Conservation (phyloP, 495 filamentous ascomycete genomes). For the Daldinia caldariorum region DNA sequence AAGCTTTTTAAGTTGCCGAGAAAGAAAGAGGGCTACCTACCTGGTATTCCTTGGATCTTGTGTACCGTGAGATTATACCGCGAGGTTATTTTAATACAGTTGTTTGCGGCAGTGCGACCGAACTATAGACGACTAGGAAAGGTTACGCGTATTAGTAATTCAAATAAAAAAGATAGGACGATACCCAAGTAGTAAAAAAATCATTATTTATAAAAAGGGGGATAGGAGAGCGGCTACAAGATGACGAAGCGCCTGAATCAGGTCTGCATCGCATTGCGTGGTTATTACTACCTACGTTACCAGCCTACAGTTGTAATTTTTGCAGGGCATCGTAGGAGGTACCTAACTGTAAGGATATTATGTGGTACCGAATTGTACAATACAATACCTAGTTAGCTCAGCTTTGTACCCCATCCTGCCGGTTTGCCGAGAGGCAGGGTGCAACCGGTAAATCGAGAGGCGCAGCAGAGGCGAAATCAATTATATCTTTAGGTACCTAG, state of each 20-base stretch:
- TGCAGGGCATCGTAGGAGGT: background rate
- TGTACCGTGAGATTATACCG: too few species aligned
- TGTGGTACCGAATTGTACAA: too few species aligned
- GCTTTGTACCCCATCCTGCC: constrained; percentile 1
- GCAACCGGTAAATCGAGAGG: background rate
- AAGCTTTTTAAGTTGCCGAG: background rate
- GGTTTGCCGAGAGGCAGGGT: constrained; percentile 15
- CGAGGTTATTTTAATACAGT: background rate
- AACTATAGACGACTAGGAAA: background rate
- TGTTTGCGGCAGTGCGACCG: background rate
- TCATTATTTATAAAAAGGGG: background rate
- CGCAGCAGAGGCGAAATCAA: background rate
- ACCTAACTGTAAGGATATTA: background rate
- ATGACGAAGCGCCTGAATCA: constrained; percentile 36
- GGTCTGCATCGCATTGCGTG: constrained; percentile 27
- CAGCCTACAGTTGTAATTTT: background rate
- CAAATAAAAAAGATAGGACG: background rate
- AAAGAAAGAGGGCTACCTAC: background rate
- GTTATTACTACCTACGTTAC: background rate
- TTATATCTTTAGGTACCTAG: background rate
- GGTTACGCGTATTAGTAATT: background rate
- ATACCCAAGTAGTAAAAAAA: background rate
- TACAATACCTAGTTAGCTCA: background rate
- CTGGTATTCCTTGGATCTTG: too few species aligned
- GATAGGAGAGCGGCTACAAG: background rate